These are phyloP conservation scores for Isabelozyma heimii DNA, from an alignment of 805 yeast species.

Conservation along the genomic window DNA sequence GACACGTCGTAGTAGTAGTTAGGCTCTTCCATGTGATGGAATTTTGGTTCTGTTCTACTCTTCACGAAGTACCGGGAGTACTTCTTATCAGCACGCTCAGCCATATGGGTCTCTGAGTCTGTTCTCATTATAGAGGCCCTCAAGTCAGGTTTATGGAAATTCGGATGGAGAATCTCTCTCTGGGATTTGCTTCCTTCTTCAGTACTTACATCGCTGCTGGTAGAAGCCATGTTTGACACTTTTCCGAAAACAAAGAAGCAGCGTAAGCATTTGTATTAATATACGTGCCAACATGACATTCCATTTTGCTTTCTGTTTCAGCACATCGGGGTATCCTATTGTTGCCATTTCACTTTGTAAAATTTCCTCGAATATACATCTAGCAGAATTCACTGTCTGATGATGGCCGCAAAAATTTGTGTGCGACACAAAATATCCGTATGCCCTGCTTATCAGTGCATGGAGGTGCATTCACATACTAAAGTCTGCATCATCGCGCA, in stretches of 20 bases:
- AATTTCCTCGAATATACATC: too few relatives aligned
- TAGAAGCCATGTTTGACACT: too few relatives aligned
- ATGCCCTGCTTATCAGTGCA: not conserved
- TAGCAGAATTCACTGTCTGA: not conserved
- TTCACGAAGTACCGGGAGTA: constrained; percentile 11
- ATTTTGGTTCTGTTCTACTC: not conserved
- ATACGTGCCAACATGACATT: too few relatives aligned
- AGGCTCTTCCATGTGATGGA: constrained; percentile 9
- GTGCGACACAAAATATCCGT: not conserved
- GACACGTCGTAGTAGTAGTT: constrained; percentile 8
- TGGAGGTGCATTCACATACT: not conserved
- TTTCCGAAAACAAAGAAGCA: too few relatives aligned
- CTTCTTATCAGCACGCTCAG: constrained; percentile 5
- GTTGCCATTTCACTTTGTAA: too few relatives aligned
- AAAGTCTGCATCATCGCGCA: not conserved
- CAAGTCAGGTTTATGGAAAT: constrained; percentile 7
- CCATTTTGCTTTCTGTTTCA: too few relatives aligned
- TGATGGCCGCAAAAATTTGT: not conserved
- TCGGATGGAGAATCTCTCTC: constrained; percentile 7
- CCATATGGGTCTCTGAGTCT: constrained; percentile 7
- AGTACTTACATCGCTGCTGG: too few relatives aligned
- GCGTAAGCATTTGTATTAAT: too few relatives aligned
- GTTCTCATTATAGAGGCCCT: not conserved
- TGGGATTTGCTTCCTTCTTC: too few relatives aligned
- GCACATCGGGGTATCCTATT: too few relatives aligned